Conservation (phyloP, 2,329 filamentous ascomycete species). For the Penicillium freii region DNA sequence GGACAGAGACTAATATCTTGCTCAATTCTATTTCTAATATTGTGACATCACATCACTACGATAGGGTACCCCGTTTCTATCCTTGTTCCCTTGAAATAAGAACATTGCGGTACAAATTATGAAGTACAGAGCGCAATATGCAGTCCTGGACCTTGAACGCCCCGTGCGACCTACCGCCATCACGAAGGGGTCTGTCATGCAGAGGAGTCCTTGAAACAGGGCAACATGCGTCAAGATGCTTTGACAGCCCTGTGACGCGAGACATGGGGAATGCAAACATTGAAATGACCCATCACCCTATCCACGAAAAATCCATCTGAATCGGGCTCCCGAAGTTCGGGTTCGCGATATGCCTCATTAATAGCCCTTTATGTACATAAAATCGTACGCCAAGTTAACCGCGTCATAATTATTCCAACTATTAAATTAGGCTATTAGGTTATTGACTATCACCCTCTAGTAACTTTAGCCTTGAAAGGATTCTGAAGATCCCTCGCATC, state of each 20-base stretch:
- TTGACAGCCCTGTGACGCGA: constrained; percentile 21
- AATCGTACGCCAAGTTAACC: neutral
- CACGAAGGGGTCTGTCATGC: constrained; percentile 19
- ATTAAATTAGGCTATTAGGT: neutral
- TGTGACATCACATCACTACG: neutral
- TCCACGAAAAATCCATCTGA: neutral
- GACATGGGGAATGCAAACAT: constrained; percentile 15
- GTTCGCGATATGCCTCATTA: neutral
- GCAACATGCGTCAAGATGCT: neutral
- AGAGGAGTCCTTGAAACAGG: constrained; percentile 5
- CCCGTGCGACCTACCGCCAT: neutral
- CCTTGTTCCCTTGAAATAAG: neutral
- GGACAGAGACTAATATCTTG: neutral
- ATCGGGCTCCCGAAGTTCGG: neutral
- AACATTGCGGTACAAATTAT: neutral
- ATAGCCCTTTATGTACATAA: neutral
- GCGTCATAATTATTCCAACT: neutral
- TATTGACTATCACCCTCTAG: neutral
- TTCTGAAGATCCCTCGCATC: constrained; percentile 17
- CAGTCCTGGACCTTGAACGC: neutral
- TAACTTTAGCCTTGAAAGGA: neutral
- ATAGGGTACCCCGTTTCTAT: neutral
- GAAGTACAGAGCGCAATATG: neutral
- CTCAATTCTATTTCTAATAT: neutral
- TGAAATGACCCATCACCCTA: neutral